Base-by-base conservation (phyloP, 805 yeast genomes). In the Ogataea ganodermae region DNA sequence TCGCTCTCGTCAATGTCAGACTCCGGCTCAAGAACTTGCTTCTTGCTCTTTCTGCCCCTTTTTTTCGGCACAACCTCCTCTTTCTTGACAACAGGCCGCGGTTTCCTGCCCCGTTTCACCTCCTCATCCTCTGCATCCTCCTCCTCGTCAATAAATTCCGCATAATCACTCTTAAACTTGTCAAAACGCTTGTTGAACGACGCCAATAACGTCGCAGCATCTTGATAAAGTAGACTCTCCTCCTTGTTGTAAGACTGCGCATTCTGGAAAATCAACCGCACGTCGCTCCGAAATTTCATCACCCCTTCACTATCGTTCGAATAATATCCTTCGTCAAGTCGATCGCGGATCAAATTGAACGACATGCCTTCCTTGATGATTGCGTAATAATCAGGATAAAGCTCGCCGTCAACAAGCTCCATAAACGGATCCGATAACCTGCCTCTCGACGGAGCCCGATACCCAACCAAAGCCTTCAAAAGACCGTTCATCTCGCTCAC, bases 161-260 rank as follows among this genome's bases (percentile, higher is more conserved):
- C 43, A 53, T 58, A 45, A 51, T 63, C 61, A 54, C 53, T 35
- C 53, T 56, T 63, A 57, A 55, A 69, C 55, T 56, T 70, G 55
- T 46, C 62, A 56, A 75, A 68, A 50, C 72, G 59, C 35, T 61
- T 69, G 31, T 72, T 69, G 53, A 85, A 81, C 50, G 73, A 74
- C 24, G 72, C 73, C 50, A 79, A 74, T 44, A 94, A 73, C 36
- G 77, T 75, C 31, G 64, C 67, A 0, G 97, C 84, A 67, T 89
- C 95, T 50, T 79, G 79, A 60, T 82, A 81, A 33, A 91, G 83
- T 44, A 80, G 73, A 44, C 94, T 80, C 1, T 78, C 80, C 44
- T 86, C 86, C 50, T 82, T 86, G 65, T 91, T 92, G 67, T 83
- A 92, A 1, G 75, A 64, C 60, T 81, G 81, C 1, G 97, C 96